Percentiles rank a stretch among this genome's conserved stretches.
These are phyloP conservation scores for Fusarium oligoseptatum DNA, from an alignment of 2,329 filamentous ascomycete genomes.

Conservation along the genomic window DNA sequence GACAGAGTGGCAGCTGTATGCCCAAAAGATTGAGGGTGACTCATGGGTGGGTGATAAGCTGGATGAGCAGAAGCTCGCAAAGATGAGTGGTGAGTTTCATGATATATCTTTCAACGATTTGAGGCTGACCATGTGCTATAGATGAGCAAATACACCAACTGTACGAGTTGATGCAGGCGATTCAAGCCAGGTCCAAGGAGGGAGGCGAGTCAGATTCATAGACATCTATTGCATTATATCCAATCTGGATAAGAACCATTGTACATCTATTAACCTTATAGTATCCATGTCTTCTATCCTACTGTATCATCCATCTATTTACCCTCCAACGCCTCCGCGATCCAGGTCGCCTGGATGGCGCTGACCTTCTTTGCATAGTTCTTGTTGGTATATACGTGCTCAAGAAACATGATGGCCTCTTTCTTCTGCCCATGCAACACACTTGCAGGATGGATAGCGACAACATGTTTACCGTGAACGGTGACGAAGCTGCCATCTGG, in stretches of 20 bases:
- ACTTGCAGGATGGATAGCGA: conserved; percentile 74
- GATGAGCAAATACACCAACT: conserved; percentile 94
- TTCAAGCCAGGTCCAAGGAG: conserved; percentile 59
- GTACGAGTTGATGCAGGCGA: conserved; percentile 93
- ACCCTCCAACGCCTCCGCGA: conserved; percentile 62
- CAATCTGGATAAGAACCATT: conserved; percentile 31
- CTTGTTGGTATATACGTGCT: conserved; percentile 75
- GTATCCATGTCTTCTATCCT: conserved; percentile 6
- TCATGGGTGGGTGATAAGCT: conserved; percentile 87
- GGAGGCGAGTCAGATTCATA: conserved; percentile 47
- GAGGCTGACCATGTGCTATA: conserved; percentile 52
- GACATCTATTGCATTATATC: conserved; percentile 10
- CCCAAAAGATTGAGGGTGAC: conserved; percentile 90
- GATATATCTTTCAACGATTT: not conserved
- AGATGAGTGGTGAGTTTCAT: conserved; percentile 84
- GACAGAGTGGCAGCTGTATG: conserved; percentile 96
- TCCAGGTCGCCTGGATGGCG: conserved; percentile 71
- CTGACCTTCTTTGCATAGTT: conserved; percentile 77
- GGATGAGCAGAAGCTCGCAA: conserved; percentile 85
- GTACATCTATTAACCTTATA: conserved; percentile 23
- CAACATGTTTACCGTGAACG: conserved; percentile 69
- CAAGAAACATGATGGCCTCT: conserved; percentile 77
- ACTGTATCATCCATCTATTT: conserved; percentile 38
- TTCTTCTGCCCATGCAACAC: conserved; percentile 72
- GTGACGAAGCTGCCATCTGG: conserved; percentile 74